Conservation (phyloP, 371 early-diverging fungal genomes). For the Umbelopsis sp. region DNA sequence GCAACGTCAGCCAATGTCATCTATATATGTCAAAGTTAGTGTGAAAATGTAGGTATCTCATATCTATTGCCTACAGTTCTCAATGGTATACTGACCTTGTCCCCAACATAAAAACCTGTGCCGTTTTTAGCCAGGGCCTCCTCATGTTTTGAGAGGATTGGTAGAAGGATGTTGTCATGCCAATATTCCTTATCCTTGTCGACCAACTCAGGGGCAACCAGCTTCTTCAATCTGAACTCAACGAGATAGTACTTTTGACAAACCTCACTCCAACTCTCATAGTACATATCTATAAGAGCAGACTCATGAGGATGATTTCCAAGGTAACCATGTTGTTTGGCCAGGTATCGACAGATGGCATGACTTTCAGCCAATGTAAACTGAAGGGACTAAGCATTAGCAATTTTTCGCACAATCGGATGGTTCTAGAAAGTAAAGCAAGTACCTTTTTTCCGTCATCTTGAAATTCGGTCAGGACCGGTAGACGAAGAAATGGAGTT, state of each 20-base stretch:
- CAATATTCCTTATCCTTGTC: neutral
- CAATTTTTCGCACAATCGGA: neutral
- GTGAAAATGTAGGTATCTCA: neutral
- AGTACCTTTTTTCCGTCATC: conserved; percentile 17
- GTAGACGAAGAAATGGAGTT: conserved; percentile 15
- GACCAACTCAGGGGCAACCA: neutral
- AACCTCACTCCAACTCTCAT: conserved; percentile 14
- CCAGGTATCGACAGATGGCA: conserved; percentile 19
- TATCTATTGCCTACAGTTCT: no score
- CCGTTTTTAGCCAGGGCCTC: conserved; percentile 3
- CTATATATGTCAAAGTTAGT: neutral
- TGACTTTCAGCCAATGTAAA: conserved; percentile 16
- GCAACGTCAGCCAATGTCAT: conserved; percentile 9
- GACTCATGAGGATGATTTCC: conserved; percentile 9
- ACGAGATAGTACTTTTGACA: neutral
- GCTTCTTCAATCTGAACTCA: neutral
- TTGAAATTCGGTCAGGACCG: conserved; percentile 12
- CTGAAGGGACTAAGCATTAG: neutral
- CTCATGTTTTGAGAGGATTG: conserved; percentile 17
- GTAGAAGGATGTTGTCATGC: neutral
- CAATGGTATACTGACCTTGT: conserved; percentile 3
- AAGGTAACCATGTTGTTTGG: neutral
- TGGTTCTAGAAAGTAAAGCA: neutral
- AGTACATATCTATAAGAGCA: conserved; percentile 12
- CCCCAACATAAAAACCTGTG: conserved; percentile 13